Percentiles rank a stretch among this genome's conserved stretches.
These are phyloP conservation scores for Aspergillus sp. DNA, from an alignment of 2,329 filamentous ascomycete species.

Conservation along the genomic window DNA sequence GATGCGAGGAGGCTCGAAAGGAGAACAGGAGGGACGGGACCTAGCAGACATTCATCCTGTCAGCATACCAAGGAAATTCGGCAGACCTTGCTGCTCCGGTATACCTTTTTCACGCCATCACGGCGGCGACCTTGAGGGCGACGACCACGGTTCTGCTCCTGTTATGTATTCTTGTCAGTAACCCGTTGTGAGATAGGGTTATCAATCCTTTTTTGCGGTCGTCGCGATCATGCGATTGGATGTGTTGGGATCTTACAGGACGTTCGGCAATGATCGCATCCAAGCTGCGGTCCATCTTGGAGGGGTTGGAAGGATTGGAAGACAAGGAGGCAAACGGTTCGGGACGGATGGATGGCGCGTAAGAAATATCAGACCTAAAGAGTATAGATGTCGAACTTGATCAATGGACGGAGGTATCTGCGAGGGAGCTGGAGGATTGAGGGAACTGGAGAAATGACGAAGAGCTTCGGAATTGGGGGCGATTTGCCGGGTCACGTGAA, in stretches of 20 bases:
- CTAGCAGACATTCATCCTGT: slow-evolving; percentile 6
- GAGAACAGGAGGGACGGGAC: slow-evolving; percentile 39
- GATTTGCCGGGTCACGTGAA: too few relatives aligned
- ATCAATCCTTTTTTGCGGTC: slow-evolving; percentile 4
- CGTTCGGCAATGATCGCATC: slow-evolving; percentile 56
- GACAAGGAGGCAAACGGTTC: too few relatives aligned
- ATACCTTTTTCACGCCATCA: slow-evolving; percentile 85
- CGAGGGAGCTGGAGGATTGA: neutral
- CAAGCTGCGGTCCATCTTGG: slow-evolving; percentile 53
- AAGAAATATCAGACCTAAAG: too few relatives aligned
- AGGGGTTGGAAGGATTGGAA: too few relatives aligned
- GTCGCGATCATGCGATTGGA: neutral
- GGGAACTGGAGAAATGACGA: neutral
- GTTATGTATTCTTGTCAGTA: slow-evolving; percentile 9
- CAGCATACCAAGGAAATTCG: too few relatives aligned
- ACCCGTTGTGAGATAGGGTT: too few relatives aligned
- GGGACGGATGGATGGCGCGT: too few relatives aligned
- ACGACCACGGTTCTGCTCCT: slow-evolving; percentile 24
- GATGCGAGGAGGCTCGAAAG: slow-evolving; percentile 28
- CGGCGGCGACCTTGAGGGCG: slow-evolving; percentile 48
- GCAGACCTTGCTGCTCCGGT: too few relatives aligned
- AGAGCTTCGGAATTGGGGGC: too few relatives aligned
- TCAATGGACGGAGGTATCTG: neutral
- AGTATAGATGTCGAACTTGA: neutral
- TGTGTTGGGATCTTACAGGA: slow-evolving; percentile 36